Evolutionary conservation across 106 monocot genomes (phyloP), one percentile per base, ranked within the genome.

Genomic region (Apostasia shenzhenica): DNA sequence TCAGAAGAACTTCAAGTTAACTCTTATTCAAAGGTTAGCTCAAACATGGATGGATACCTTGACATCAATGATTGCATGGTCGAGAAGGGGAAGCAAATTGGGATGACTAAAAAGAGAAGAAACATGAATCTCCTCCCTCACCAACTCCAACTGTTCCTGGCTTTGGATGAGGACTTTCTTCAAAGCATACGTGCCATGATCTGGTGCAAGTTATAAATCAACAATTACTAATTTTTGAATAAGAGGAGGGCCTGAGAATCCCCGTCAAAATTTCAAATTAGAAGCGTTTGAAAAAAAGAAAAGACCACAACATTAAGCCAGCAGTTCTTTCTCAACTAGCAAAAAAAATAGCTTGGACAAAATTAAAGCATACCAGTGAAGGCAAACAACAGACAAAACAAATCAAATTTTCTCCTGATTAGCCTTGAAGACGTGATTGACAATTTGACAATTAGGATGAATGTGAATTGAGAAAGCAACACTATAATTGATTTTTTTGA

Each of bases 71-170:
- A 95, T 81, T 11, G 95, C 91, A 80, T 92, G 88, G 78, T 95
- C 95, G 67, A 95, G 86, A 78, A 95, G 89, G 45, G 95, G 95
- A 63, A 95, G 92, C 72, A 95, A 63, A 79, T 92, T 95, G 59
- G 88, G 81, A 77, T 95, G 95, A 62, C 54, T 86, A 68, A 95
- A 95, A 45, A 95, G 73, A 48, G 95, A 89, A 44, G 95, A 95
- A 74, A 95, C 79, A 45, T 73, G 84, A 50, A 95, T 92, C 81
- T 95, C 95, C 73, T 95, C 76, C 75, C 76, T 91, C 78, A 95
- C 95, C 80, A 95, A 63, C 75, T 84, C 86, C 59, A 95, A 64
- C 78, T 95, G 95, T 74, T 92, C 91, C 76, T 82, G 80, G 66
- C 80, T 82, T 66, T 92, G 95, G 55, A 95, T 92, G 42, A 95